Conservation (phyloP, 2,329 filamentous ascomycete species). For the Diaporthe sp. region DNA sequence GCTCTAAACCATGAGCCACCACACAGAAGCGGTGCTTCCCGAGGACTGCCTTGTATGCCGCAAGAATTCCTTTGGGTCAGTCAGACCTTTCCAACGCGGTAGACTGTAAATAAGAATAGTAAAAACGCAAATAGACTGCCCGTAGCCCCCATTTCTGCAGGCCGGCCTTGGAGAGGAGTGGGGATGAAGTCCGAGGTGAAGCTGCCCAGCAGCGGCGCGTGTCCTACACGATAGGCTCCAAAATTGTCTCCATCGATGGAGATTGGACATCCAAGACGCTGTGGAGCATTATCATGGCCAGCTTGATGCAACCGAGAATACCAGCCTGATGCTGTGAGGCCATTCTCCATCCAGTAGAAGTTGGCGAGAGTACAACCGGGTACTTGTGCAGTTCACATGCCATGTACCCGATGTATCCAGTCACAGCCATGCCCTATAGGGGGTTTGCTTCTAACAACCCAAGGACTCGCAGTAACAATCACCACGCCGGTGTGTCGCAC, state of each 20-base stretch:
- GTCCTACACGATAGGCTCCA: constrained; percentile 1
- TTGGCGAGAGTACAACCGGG: neutral
- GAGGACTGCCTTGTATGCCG: too few species aligned
- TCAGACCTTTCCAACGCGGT: too few species aligned
- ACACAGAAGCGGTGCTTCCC: too few species aligned
- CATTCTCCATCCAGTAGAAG: too few species aligned
- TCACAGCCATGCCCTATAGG: neutral
- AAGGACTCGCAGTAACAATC: neutral
- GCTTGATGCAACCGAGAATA: neutral
- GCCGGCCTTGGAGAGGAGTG: neutral
- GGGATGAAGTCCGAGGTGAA: neutral
- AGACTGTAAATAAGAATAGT: neutral
- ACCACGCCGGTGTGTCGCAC: neutral
- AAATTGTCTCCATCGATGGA: neutral
- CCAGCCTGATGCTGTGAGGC: neutral
- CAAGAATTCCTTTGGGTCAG: too few species aligned
- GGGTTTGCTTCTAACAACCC: neutral
- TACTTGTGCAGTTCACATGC: neutral
- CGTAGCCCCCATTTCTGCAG: neutral
- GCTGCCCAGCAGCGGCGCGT: neutral
- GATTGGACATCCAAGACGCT: neutral
- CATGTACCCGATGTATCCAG: neutral
- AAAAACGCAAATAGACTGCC: neutral
- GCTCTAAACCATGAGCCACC: neutral
- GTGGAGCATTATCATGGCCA: neutral